Evolutionary conservation across 2,329 filamentous ascomycete genomes (phyloP).

Genomic region (Cordyceps javanica): DNA sequence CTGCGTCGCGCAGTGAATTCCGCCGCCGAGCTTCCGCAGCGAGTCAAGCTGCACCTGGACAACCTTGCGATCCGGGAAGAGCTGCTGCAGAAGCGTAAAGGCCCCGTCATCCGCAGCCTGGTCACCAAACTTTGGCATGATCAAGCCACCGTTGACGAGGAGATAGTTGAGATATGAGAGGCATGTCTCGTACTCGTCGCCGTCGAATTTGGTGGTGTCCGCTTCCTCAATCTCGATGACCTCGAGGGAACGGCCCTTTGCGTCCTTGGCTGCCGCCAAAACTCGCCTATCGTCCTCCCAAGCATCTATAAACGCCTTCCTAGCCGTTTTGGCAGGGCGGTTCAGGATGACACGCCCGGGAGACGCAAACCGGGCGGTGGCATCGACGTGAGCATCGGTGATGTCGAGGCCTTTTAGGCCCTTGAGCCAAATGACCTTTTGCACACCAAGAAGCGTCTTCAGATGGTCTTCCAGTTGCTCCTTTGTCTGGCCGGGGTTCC

Average conservation of each 20-base stretch:
- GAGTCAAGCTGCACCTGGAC: slow-evolving; percentile 2
- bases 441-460: slow-evolving; percentile 2
- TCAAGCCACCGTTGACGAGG: slow-evolving; percentile 6
- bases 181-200: slow-evolving; percentile 6
- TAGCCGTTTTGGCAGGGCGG: not conserved
- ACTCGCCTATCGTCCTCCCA: slow-evolving; percentile 4
- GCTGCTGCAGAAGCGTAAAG: not conserved
- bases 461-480: slow-evolving; percentile 8
- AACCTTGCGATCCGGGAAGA: slow-evolving; percentile 10
- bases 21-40: slow-evolving; percentile 7
- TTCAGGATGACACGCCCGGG: slow-evolving; percentile 10
- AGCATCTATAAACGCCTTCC: not conserved
- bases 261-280: slow-evolving; percentile 1
- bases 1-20: slow-evolving; percentile 13
- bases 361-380: slow-evolving; percentile 3
- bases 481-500: slow-evolving; percentile 6
- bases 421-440: slow-evolving; percentile 13
- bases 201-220: slow-evolving; percentile 7
- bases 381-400: slow-evolving; percentile 13
- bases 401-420: slow-evolving; percentile 11
- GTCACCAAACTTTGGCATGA: slow-evolving; percentile 11
- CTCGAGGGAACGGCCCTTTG: slow-evolving; percentile 4
- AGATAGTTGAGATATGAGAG: slow-evolving; percentile 13
- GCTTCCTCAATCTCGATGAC: slow-evolving; percentile 10
- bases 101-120: slow-evolving; percentile 4